These are phyloP conservation scores for Schoenoplectus triqueter DNA, from an alignment of 202 grass and related monocot species.

Conservation along the genomic window DNA sequence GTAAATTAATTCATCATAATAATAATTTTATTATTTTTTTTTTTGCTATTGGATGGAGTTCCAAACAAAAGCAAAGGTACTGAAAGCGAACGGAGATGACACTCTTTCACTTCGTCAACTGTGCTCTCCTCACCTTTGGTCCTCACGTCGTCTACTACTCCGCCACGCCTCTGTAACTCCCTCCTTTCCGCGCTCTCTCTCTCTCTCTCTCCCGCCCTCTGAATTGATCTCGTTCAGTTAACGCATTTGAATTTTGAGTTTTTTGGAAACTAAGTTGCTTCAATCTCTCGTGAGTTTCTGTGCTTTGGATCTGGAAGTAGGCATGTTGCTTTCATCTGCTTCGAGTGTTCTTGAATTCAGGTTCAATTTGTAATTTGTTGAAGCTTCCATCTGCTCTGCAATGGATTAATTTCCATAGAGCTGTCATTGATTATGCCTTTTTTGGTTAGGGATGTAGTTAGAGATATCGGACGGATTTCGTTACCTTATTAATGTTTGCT, in stretches of 20 bases:
- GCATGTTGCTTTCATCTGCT: neutral
- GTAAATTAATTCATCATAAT: no score
- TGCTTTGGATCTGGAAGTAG: conserved; percentile 30
- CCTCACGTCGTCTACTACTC: conserved; percentile 94
- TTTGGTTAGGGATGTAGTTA: neutral
- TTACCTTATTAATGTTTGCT: conserved; percentile 21
- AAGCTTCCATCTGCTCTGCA: neutral
- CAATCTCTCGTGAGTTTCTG: neutral
- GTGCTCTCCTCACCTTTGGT: conserved; percentile 90
- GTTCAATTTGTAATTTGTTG: neutral
- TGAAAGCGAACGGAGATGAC: conserved; percentile 48
- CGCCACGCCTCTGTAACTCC: conserved; percentile 72
- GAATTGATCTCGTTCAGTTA: conserved; percentile 12
- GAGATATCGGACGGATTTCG: neutral
- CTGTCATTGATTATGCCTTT: neutral
- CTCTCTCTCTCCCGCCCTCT: neutral
- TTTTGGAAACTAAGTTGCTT: conserved; percentile 19
- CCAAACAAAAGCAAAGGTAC: neutral
- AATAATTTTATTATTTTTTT: no score
- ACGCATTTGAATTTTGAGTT: neutral
- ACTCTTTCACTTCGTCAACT: conserved; percentile 99
- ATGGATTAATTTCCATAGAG: neutral
- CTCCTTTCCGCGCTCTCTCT: neutral
- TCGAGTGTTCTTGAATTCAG: neutral
- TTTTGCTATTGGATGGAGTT: no score